phyloP scores from a whole-genome alignment of 768 basidiomycete species.

The Suillus variegatus region DNA sequence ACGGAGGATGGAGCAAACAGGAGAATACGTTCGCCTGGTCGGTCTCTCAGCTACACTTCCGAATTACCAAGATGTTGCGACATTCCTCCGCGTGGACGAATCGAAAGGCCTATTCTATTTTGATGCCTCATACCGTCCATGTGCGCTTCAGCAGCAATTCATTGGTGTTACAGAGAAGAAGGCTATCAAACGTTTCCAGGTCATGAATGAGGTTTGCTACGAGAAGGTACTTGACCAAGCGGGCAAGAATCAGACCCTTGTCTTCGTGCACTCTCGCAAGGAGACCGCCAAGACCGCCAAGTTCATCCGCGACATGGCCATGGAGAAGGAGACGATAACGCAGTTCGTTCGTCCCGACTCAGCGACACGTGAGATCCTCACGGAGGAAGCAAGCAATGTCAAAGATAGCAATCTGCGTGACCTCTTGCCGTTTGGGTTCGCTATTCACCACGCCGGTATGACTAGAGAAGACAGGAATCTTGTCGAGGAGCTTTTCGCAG shows the following conservation, averaged over 20 bases:
- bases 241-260: slow-evolving; percentile 87
- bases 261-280: slow-evolving; percentile 98
- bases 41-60: slow-evolving; percentile 98
- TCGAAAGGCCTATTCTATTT: slow-evolving; percentile 96
- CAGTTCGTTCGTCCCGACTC: slow-evolving; percentile 95
- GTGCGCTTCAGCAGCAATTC: slow-evolving; percentile 94
- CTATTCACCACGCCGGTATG: slow-evolving; percentile 98
- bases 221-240: slow-evolving; percentile 96
- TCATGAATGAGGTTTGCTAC: slow-evolving; percentile 99
- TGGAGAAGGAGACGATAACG: slow-evolving; percentile 95
- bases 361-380: slow-evolving; percentile 87
- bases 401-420: slow-evolving; percentile 85
- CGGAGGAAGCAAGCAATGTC: slow-evolving; percentile 79
- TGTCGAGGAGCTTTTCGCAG: slow-evolving; percentile 93
- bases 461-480: slow-evolving; percentile 84
- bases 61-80: slow-evolving; percentile 96
- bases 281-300: slow-evolving; percentile 97
- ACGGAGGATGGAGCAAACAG: slow-evolving; percentile 91
- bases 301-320: slow-evolving; percentile 91
- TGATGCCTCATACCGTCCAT: slow-evolving; percentile 91
- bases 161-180: slow-evolving; percentile 99
- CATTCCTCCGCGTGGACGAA: slow-evolving; percentile 93
- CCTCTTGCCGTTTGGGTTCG: slow-evolving; percentile 94
- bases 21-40: slow-evolving; percentile 90
- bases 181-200: slow-evolving; percentile 96